phyloP scores from a whole-genome alignment of 2,329 filamentous ascomycete species.

The Plenodomus lindquistii region DNA sequence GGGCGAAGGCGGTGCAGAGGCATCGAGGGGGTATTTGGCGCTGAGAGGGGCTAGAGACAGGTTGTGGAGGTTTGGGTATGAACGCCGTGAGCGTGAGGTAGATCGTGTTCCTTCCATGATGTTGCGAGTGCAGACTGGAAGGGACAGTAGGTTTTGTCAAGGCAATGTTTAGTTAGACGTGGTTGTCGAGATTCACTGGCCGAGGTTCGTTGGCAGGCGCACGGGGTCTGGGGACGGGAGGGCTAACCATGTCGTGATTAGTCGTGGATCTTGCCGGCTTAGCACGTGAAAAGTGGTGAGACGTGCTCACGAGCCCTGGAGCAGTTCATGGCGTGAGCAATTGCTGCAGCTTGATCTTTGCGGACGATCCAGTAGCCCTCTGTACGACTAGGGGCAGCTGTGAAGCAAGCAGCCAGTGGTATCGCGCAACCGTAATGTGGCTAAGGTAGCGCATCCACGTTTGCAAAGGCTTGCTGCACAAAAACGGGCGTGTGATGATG shows the following conservation, averaged over 20 bases:
- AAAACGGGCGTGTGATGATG: background rate
- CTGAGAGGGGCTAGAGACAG: constrained; percentile 65
- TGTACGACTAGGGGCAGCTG: background rate
- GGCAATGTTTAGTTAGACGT: constrained; percentile 5
- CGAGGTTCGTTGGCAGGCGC: constrained; percentile 28
- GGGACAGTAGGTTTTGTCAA: background rate
- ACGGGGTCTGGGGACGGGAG: constrained; percentile 26
- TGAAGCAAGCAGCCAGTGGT: background rate
- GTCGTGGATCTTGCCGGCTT: constrained; percentile 15
- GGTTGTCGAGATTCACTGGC: constrained; percentile 22
- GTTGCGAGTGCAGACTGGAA: background rate
- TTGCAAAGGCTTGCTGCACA: background rate
- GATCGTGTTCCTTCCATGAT: constrained; percentile 32
- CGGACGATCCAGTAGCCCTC: background rate
- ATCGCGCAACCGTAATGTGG: background rate
- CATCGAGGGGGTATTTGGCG: constrained; percentile 57
- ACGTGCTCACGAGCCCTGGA: background rate
- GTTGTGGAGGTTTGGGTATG: constrained; percentile 62
- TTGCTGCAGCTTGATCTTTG: background rate
- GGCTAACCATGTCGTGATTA: constrained; percentile 14
- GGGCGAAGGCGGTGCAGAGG: constrained; percentile 40
- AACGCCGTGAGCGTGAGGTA: constrained; percentile 51
- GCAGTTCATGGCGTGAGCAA: background rate
- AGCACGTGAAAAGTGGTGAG: constrained; percentile 25
- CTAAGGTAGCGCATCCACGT: background rate